phyloP scores from a whole-genome alignment of 2,329 filamentous ascomycete species.

The Sphaceloma murrayae region DNA sequence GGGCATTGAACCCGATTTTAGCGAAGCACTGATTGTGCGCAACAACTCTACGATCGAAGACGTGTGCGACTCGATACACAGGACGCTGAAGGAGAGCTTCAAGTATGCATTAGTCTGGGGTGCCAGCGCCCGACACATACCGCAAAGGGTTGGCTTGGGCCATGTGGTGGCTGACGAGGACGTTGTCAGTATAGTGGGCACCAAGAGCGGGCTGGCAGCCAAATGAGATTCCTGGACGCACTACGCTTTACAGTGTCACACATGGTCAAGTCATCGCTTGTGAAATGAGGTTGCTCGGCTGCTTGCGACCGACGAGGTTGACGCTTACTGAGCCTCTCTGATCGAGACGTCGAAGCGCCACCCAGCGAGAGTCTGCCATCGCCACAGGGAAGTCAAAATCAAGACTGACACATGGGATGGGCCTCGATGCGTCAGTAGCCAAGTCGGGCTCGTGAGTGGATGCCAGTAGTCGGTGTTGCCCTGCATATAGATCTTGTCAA shows the following conservation, averaged over 20 bases:
- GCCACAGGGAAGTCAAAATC: no score
- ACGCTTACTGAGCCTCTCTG: no score
- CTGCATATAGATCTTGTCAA: no score
- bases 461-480: no score
- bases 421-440: slow-evolving; percentile 4
- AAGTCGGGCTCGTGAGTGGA: no score
- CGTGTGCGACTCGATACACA: slow-evolving; percentile 90
- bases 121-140: slow-evolving; percentile 86
- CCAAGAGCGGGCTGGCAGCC: slow-evolving; percentile 30
- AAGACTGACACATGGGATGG: no score
- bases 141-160: slow-evolving; percentile 78
- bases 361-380: background rate
- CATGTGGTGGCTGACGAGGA: slow-evolving; percentile 67
- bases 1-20: slow-evolving; percentile 79
- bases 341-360: no score
- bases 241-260: background rate
- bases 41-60: slow-evolving; percentile 85
- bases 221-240: slow-evolving; percentile 17
- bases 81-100: slow-evolving; percentile 93
- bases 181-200: slow-evolving; percentile 54
- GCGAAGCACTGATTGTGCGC: slow-evolving; percentile 85
- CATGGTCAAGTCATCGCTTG: slow-evolving; percentile 2
- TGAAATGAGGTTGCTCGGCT: background rate
- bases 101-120: slow-evolving; percentile 99
- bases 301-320: no score